Evolutionary conservation across 495 filamentous ascomycete species (phyloP), one percentile per base, ranked within the genome.

Genomic region (Aspergillus sparsus): DNA sequence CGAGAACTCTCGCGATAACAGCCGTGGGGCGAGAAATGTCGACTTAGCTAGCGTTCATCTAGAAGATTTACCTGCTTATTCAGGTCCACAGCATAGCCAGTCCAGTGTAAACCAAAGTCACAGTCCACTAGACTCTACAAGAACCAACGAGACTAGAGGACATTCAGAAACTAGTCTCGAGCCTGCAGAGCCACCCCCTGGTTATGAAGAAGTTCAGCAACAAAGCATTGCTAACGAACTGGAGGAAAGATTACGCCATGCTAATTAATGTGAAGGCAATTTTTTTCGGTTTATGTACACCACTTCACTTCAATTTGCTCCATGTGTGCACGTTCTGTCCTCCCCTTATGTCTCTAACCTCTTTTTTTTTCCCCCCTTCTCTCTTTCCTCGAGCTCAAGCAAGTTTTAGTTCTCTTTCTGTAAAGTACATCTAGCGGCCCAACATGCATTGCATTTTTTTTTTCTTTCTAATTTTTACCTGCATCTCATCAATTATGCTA

Each of bases 201-300:
- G 90, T 37, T 98, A 98, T 71, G 90, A 97, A 68, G 92, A 96
- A 68, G 90, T 87, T 33, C 94, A 97, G 72, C 81, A 85, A 57
- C 85, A 89, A 60, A 91, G 88, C 61, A 79, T 97, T n/a, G 85
- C 77, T 33, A 71, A 83, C 27, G 84, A 83, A 51, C 62, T 87
- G 21, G 86, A 88, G 64, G 76, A 72, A 55, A 65, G 70, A 55
- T 58, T 80, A 58, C 76, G 77, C 32, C 68, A 70, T 27, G 65
- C 67, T 54, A 75, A 68, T 47, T 76, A 53, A 69, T 34, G 47
- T 6, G 13, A 46, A 41, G 16, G 41, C 21, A 39, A n/a, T 57
- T 36, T 46, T 5, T n/a, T 56, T 16, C 49, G 34, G 16, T 15
- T 47, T 47, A 47, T 21, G 21, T 27, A 27, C 3, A 27, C 21